phyloP scores from a whole-genome alignment of 768 basidiomycete genomes.

The Paxillus ammoniavirescens region DNA sequence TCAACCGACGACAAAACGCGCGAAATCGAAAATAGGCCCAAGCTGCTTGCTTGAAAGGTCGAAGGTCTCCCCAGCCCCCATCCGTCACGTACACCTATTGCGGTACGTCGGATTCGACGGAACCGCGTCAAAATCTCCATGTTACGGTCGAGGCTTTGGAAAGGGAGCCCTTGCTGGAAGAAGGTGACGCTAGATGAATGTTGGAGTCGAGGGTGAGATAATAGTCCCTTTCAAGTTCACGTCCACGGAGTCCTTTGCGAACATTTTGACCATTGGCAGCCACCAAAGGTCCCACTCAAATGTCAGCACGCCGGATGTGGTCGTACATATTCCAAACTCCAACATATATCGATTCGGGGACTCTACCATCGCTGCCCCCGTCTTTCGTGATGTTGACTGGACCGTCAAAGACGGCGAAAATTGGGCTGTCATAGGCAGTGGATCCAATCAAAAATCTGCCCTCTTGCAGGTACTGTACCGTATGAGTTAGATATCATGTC shows the following conservation, averaged over 20 bases:
- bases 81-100: too few relatives aligned
- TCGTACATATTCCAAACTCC: conserved; percentile 45
- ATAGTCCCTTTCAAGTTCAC: too few relatives aligned
- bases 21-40: too few relatives aligned
- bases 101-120: too few relatives aligned
- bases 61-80: too few relatives aligned
- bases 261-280: neutral
- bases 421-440: conserved; percentile 75
- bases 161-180: neutral
- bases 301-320: neutral
- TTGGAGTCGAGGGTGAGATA: too few relatives aligned
- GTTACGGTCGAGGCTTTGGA: too few relatives aligned
- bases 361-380: conserved; percentile 42
- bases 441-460: conserved; percentile 57
- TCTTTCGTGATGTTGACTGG: conserved; percentile 58
- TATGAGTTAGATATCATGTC: conserved; percentile 7
- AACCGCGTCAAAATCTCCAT: too few relatives aligned
- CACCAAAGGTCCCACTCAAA: conserved; percentile 5
- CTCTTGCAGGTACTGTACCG: conserved; percentile 56
- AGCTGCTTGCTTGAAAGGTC: too few relatives aligned
- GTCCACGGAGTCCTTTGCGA: too few relatives aligned
- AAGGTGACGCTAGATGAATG: neutral
- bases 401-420: conserved; percentile 57
- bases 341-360: conserved; percentile 62
- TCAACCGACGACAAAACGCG: too few relatives aligned